Evolutionary conservation across 2,329 filamentous ascomycete species (phyloP).

Genomic region (Cercospora berteroae): DNA sequence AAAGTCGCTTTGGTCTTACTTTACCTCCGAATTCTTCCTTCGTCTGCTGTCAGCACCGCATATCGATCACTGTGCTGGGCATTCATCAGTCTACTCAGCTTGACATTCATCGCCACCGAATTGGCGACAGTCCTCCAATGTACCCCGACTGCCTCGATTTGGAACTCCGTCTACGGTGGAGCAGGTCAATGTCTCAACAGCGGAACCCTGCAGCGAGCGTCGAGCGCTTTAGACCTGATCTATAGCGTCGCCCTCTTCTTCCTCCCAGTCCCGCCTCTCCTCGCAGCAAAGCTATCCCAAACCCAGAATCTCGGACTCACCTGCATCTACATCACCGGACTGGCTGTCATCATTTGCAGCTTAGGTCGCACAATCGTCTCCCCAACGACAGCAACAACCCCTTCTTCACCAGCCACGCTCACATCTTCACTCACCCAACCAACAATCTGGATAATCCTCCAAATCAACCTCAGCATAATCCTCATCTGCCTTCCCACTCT

Average conservation of each 20-base stretch:
- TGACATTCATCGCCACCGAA: constrained; percentile 12
- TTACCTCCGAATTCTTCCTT: constrained; percentile 14
- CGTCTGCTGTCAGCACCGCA: not conserved
- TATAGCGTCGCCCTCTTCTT: constrained; percentile 13
- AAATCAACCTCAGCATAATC: constrained; percentile 16
- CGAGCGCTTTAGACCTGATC: constrained; percentile 11
- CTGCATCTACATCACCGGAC: constrained; percentile 10
- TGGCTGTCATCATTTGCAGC: constrained; percentile 11
- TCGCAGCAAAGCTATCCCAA: not conserved
- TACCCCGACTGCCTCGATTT: not conserved
- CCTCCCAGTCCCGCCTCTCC: constrained; percentile 10
- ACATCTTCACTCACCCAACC: constrained; percentile 4
- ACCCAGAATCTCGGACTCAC: constrained; percentile 6
- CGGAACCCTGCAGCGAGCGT: not conserved
- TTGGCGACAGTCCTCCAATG: constrained; percentile 15
- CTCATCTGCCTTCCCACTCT: constrained; percentile 15
- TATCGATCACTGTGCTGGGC: constrained; percentile 7
- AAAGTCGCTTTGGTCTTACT: constrained; percentile 12
- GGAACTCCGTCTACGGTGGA: not conserved
- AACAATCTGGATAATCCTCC: constrained; percentile 12
- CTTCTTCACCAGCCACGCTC: not conserved
- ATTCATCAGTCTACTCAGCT: not conserved
- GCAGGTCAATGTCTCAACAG: constrained; percentile 5
- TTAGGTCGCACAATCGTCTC: constrained; percentile 10
- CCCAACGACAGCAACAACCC: not conserved